Conservation (phyloP, 176 grass and related monocot species). For the Chrysopogon serrulatus region DNA sequence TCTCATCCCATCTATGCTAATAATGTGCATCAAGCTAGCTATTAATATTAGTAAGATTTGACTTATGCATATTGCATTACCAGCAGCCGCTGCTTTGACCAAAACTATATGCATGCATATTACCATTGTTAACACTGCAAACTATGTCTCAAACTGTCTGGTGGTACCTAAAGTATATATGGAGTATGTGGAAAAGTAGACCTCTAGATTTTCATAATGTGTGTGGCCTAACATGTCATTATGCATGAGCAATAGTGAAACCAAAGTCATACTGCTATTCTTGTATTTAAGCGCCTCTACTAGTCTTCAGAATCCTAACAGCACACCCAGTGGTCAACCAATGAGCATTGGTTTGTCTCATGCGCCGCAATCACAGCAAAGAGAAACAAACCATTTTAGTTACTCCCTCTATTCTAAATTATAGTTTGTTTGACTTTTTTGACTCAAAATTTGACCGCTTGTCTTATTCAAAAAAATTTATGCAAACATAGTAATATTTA, state of each 20-base stretch:
- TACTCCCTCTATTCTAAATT: no score
- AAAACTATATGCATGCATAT: background rate
- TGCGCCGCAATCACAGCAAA: background rate
- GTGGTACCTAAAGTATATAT: background rate
- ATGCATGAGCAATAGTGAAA: background rate
- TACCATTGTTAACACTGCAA: background rate
- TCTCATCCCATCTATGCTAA: background rate
- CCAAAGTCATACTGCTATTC: constrained; percentile 1
- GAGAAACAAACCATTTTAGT: background rate
- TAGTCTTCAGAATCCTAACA: constrained; percentile 27
- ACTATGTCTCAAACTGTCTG: background rate
- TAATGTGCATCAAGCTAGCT: background rate
- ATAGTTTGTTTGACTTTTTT: no score
- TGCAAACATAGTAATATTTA: no score
- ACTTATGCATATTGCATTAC: constrained; percentile 23
- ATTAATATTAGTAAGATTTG: background rate
- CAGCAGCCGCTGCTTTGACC: constrained; percentile 8
- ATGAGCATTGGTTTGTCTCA: background rate
- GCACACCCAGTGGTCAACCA: constrained; percentile 9
- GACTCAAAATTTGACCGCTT: no score
- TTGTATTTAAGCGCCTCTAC: background rate
- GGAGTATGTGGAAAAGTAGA: background rate
- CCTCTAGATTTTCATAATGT: background rate
- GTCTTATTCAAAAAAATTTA: no score
- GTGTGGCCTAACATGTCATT: background rate